Percentiles rank a stretch among this genome's conserved stretches.
Conservation (phyloP, 2,329 filamentous ascomycete genomes). For the Epichloe bromicola region DNA sequence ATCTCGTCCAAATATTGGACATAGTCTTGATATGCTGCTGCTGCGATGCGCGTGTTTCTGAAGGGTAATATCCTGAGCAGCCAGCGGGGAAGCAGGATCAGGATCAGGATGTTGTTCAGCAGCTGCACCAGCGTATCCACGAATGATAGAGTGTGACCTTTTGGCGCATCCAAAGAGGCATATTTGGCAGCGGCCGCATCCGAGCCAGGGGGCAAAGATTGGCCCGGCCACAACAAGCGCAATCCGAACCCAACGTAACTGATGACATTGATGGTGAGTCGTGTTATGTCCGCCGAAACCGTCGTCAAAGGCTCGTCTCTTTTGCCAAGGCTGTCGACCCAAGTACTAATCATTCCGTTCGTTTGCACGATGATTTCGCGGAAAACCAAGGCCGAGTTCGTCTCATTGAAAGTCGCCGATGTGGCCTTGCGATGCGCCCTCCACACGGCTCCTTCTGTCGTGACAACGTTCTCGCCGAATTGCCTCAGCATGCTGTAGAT, state of each 20-base stretch:
- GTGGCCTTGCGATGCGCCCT: slow-evolving; percentile 60
- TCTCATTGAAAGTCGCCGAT: slow-evolving; percentile 62
- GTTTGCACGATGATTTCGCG: slow-evolving; percentile 49
- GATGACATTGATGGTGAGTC: slow-evolving; percentile 41
- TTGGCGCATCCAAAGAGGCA: slow-evolving; percentile 29
- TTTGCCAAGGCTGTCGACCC: slow-evolving; percentile 28
- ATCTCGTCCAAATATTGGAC: slow-evolving; percentile 57
- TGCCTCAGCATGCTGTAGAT: slow-evolving; percentile 23
- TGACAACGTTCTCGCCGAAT: slow-evolving; percentile 61
- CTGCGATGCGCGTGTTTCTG: slow-evolving; percentile 36
- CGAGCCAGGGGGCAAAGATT: slow-evolving; percentile 31
- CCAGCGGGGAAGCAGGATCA: slow-evolving; percentile 47
- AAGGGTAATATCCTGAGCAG: slow-evolving; percentile 40
- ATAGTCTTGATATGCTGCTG: slow-evolving; percentile 48
- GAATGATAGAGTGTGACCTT: slow-evolving; percentile 52
- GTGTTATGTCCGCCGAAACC: slow-evolving; percentile 53
- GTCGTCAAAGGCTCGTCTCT: slow-evolving; percentile 35
- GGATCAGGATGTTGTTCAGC: slow-evolving; percentile 49
- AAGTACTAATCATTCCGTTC: slow-evolving; percentile 44
- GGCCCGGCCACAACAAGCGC: slow-evolving; percentile 47
- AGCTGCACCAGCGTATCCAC: slow-evolving; percentile 47
- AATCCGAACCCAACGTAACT: slow-evolving; percentile 60
- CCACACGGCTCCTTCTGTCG: slow-evolving; percentile 57
- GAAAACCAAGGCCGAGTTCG: slow-evolving; percentile 57
- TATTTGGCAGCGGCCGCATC: slow-evolving; percentile 37